A percentile compares a stretch with the other conserved stretches of the same genome.
phyloP scores from a whole-genome alignment of 2,329 filamentous ascomycete species.

The Aspergillus ruber region DNA sequence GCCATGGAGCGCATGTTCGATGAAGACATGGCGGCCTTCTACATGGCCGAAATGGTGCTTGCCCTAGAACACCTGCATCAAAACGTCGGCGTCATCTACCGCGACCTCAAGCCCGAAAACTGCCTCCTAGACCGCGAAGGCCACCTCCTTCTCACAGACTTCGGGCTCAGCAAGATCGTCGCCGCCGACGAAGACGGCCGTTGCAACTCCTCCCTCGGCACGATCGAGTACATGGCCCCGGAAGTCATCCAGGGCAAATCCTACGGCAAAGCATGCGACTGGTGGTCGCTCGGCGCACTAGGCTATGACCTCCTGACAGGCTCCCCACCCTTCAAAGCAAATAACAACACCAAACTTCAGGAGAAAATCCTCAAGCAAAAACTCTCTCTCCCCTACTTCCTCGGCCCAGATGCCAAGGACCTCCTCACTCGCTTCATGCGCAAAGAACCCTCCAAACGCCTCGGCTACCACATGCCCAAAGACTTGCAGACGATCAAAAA shows the following conservation, averaged over 20 bases:
- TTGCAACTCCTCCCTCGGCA: conserved; percentile 88
- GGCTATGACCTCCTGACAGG: conserved; percentile 91
- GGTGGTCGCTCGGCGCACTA: conserved; percentile 95
- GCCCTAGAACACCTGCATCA: conserved; percentile 90
- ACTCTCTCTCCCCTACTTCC: conserved; percentile 78
- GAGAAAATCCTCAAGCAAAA: conserved; percentile 95
- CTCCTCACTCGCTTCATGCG: conserved; percentile 80
- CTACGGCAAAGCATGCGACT: conserved; percentile 93
- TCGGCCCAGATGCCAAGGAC: conserved; percentile 88
- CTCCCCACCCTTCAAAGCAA: conserved; percentile 79
- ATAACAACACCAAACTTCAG: conserved; percentile 90
- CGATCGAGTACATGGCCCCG: conserved; percentile 97
- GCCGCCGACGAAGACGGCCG: conserved; percentile 62
- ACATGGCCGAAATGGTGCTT: conserved; percentile 97
- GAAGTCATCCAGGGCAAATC: conserved; percentile 83
- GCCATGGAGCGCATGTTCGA: conserved; percentile 92
- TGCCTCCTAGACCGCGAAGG: conserved; percentile 87
- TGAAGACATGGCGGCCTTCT: conserved; percentile 84
- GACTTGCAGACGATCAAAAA: conserved; percentile 80
- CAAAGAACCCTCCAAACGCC: conserved; percentile 85
- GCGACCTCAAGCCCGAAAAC: conserved; percentile 96
- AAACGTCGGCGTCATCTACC: conserved; percentile 88
- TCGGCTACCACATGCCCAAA: conserved; percentile 82
- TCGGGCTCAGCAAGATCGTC: conserved; percentile 84
- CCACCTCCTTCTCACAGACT: conserved; percentile 90